A percentile compares a stretch with the other conserved stretches of the same genome.
These are phyloP conservation scores for Leptodontidium sp. DNA, from an alignment of 2,329 filamentous ascomycete species.

Conservation along the genomic window DNA sequence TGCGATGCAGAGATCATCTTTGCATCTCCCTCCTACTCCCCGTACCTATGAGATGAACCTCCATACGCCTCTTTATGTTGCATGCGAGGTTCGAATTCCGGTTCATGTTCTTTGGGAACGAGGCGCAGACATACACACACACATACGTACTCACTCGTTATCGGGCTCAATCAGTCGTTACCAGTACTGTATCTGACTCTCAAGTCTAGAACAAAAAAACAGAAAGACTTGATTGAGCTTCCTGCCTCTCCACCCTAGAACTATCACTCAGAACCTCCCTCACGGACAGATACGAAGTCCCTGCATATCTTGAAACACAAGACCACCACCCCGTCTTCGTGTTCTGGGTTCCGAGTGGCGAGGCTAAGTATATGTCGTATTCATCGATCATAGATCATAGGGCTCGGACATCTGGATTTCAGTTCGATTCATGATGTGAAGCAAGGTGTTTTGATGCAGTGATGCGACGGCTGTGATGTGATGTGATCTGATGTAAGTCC, in stretches of 20 bases:
- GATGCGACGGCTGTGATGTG: too few relatives aligned
- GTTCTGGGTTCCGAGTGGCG: not conserved
- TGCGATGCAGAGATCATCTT: slow-evolving; percentile 11
- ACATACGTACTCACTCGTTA: not conserved
- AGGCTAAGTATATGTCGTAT: not conserved
- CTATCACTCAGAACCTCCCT: not conserved
- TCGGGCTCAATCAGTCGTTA: too few relatives aligned
- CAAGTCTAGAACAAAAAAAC: not conserved
- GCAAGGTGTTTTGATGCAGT: too few relatives aligned
- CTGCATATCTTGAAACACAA: not conserved
- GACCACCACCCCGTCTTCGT: not conserved
- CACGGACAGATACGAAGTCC: not conserved
- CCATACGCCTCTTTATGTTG: too few relatives aligned
- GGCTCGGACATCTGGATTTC: not conserved
- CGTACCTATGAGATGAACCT: too few relatives aligned
- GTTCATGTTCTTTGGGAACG: not conserved
- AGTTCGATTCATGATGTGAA: too few relatives aligned
- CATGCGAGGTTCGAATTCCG: not conserved
- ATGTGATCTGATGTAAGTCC: too few relatives aligned
- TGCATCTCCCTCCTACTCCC: not conserved
- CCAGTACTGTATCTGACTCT: not conserved
- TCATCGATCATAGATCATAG: not conserved
- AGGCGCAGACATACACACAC: not conserved
- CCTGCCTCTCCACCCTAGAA: not conserved
- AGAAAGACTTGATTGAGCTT: not conserved